Evolutionary conservation across 1,284 basidiomycete species (phyloP), one percentile per base, ranked within the genome.

Genomic region (Vanrija sp.): DNA sequence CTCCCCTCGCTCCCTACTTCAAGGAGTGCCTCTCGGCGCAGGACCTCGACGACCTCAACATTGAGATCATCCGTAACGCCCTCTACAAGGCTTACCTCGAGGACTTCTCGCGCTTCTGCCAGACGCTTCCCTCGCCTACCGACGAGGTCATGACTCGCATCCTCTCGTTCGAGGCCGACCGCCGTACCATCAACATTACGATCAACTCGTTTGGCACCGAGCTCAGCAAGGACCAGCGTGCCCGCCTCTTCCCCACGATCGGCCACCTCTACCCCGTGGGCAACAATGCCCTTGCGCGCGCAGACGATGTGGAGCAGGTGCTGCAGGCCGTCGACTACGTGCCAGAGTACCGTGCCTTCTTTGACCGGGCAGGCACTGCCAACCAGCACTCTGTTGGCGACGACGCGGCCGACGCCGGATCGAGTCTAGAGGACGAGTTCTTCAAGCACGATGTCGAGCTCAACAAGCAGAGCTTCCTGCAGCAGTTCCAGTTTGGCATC

Each of bases 41-140:
- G 34, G 96, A 99, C 74, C 84, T 99, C 40, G 96, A 98, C 74
- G 96, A 98, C 76, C 86, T 98, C 62, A 98, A 99, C 81, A 98
- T 99, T 68, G 96, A 99, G 80, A 98, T 99, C 78, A 95, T 99
- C 77, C 91, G 96, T 46, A 98, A 98, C 79, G 94, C 95, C n/a
- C 88, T 99, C 46, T 98, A 98, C 84, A 98, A 97, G 78, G 89
- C 94, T 15, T 99, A 99, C 78, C 86, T 99, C 55, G 95, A 98
- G 76, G 96, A 99, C 78, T 99, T 98, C 76, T 85, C 94, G 80
- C 75, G 81, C 60, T 98, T 90, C 78, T 89, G 86, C 72, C 78
- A 83, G 51, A 84, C 86, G 4, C 79, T 98, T 19, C 89, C 91
- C 28, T 83, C 85, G 9, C 89, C 93, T 1, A 98, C 94, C 3